Evolutionary conservation across 73 alveolate genomes (phyloP).

Genomic region (Paramecium sonneborni): DNA sequence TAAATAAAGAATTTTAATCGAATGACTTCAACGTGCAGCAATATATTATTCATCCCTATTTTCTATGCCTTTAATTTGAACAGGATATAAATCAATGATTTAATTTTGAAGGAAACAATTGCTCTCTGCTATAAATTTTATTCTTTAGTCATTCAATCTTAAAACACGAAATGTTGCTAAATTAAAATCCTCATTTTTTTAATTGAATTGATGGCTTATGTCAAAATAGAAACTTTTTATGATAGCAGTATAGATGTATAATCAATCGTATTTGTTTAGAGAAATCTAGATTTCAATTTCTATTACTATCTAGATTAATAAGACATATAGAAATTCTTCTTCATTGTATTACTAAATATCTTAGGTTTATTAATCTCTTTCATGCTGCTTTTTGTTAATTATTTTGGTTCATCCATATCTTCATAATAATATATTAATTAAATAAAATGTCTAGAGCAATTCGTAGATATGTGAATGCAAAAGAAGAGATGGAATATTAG

Average conservation of each 20-base stretch:
- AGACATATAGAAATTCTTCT: neutral
- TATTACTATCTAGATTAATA: neutral
- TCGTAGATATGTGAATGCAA: constrained; percentile 65
- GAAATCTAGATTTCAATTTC: neutral
- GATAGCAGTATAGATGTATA: neutral
- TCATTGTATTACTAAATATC: neutral
- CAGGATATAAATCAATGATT: neutral
- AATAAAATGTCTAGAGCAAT: constrained; percentile 64
- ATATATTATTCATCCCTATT: neutral
- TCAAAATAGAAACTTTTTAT: neutral
- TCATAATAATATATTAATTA: neutral
- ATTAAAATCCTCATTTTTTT: neutral
- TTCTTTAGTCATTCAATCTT: neutral
- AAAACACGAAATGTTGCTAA: neutral
- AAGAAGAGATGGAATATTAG: constrained; percentile 59
- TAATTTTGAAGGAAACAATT: neutral
- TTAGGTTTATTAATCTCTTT: neutral
- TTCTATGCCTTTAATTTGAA: neutral
- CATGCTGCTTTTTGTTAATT: neutral
- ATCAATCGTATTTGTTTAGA: neutral
- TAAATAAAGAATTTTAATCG: neutral
- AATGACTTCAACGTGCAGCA: neutral
- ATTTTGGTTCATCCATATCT: neutral
- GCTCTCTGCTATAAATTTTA: neutral
- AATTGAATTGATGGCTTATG: neutral